Base-by-base conservation (phyloP, 2,329 filamentous ascomycete genomes). In the Keithomyces neogunnii region DNA sequence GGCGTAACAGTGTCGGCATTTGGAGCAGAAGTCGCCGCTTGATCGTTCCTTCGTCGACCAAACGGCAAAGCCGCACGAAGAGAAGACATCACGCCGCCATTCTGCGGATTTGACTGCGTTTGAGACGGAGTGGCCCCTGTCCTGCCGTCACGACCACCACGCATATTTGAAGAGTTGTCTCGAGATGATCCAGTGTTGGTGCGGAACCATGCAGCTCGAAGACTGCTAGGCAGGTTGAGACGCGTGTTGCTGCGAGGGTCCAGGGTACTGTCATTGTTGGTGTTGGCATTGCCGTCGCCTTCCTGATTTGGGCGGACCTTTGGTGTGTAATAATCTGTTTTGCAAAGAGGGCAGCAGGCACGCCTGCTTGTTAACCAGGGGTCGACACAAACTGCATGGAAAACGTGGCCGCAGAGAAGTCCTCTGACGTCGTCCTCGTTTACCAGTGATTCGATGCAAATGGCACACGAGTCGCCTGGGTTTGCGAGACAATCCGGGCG, bases 301-400 rank as follows among this genome's bases (percentile, higher is more conserved):
- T 71, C 67, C 9, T 72, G 67, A 8, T 67, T 64, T 3, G 87
- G 76, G 13, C 89, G 86, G 48, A 90, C 89, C 70, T 97, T 97
- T 0, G 93, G 92, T 3, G 89, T 85, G 67, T 95, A 97, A 68
- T 97, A 99, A 65, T 99, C 93, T 40, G 92, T 89, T 72, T 99
- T 99, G 76, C 93, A 99, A 5, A 99, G 83, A 5, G 93, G 93
- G 66, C 93, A 99, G 73, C 92, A 97, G 30, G 93, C 93, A 58
- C 92, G 85, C 56, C 93, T 83, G 63, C 88, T 91, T 8, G 93
- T 99, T 56, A 99, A 73, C 93, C 93, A 99, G 9, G 93, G 93
- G 61, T 99, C 93, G 47, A 99, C 82, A 65, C 93, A 99, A 39
- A 86, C 88, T 48, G 90, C 91, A 66, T 99, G 93, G 80, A 97